These are phyloP conservation scores for Bromus sterilis DNA, from an alignment of 176 grass and related monocot genomes.

Conservation along the genomic window DNA sequence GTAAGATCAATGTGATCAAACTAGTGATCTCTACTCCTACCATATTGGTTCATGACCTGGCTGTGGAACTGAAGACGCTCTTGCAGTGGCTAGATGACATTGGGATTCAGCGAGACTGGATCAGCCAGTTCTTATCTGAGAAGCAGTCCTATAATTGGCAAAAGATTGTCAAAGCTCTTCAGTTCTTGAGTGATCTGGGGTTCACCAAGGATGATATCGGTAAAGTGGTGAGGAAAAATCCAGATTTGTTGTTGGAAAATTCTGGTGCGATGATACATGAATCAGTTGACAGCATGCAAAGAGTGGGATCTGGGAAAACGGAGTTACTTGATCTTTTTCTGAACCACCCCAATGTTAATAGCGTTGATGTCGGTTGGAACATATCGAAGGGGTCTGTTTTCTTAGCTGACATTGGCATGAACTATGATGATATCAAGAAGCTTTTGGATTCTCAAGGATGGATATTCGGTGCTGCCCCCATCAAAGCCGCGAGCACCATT, in stretches of 20 bases:
- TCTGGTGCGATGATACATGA: constrained; percentile 34
- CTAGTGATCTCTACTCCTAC: constrained; percentile 30
- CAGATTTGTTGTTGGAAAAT: constrained; percentile 45
- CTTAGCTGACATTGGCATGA: constrained; percentile 19
- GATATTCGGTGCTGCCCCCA: constrained; percentile 11
- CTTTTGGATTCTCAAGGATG: constrained; percentile 30
- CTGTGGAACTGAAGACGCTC: constrained; percentile 24
- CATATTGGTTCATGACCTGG: constrained; percentile 18
- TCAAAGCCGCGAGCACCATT: constrained; percentile 36
- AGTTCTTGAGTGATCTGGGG: constrained; percentile 39
- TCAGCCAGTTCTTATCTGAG: constrained; percentile 17
- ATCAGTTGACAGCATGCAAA: constrained; percentile 22
- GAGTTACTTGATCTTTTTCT: constrained; percentile 35
- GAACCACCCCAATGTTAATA: constrained; percentile 26
- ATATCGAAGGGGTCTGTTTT: constrained; percentile 5
- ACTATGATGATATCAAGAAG: constrained; percentile 30
- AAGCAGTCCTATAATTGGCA: constrained; percentile 38
- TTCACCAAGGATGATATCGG: constrained; percentile 35
- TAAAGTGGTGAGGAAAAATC: constrained; percentile 29
- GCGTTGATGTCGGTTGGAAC: constrained; percentile 23
- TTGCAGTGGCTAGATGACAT: constrained; percentile 35
- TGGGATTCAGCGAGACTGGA: constrained; percentile 40
- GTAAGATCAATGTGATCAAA: constrained; percentile 53
- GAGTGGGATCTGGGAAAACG: constrained; percentile 33
- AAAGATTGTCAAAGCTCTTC: constrained; percentile 28